Evolutionary conservation across 1,139 yeast genomes (phyloP).

Genomic region (Candida gigantensis): DNA sequence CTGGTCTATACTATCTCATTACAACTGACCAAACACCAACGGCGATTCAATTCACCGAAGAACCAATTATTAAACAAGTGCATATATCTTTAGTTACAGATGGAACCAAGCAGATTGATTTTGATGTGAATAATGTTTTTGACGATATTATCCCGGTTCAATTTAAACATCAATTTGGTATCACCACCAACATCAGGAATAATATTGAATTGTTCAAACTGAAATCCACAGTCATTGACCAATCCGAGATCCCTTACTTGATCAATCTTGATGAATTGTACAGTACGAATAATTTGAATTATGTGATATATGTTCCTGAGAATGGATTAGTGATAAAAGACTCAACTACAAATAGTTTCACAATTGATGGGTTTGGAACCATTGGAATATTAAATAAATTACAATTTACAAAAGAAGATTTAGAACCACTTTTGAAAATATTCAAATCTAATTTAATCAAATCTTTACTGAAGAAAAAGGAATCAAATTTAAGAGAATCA

Average conservation of each 20-base stretch:
- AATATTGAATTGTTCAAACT: constrained; percentile 6
- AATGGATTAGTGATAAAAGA: constrained; percentile 47
- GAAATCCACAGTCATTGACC: constrained; percentile 1
- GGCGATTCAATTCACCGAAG: neutral
- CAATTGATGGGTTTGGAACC: constrained; percentile 93
- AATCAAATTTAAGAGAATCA: constrained; percentile 43
- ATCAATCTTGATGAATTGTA: constrained; percentile 5
- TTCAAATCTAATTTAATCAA: constrained; percentile 76
- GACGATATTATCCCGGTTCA: constrained; percentile 1
- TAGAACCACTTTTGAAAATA: constrained; percentile 61
- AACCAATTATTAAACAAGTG: constrained; percentile 3
- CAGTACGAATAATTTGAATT: constrained; percentile 5
- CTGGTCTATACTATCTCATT: constrained; percentile 1
- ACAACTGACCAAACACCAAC: neutral
- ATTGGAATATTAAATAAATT: constrained; percentile 51
- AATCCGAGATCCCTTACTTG: constrained; percentile 4
- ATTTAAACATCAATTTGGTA: constrained; percentile 1
- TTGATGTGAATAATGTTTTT: neutral
- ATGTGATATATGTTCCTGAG: constrained; percentile 42
- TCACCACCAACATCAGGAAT: constrained; percentile 2
- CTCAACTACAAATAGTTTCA: constrained; percentile 63
- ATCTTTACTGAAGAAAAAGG: constrained; percentile 66
- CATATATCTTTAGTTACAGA: constrained; percentile 5
- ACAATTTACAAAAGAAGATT: constrained; percentile 37
- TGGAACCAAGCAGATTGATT: constrained; percentile 1